These are phyloP conservation scores for Spergularia bocconei DNA, from an alignment of 148 eudicot genomes.

Conservation along the genomic window DNA sequence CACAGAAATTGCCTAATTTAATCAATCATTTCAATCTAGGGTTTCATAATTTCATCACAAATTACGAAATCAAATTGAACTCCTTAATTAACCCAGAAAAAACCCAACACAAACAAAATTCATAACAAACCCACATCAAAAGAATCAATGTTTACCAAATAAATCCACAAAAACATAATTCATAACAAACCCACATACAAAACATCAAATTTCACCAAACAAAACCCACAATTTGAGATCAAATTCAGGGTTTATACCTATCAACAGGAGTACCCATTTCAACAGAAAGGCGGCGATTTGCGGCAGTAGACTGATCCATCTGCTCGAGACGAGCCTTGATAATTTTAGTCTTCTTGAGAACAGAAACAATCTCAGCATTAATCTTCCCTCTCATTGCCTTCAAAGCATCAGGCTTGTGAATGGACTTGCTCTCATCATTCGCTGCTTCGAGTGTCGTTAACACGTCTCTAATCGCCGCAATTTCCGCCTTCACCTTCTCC, in stretches of 20 bases:
- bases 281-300: conserved; percentile 57
- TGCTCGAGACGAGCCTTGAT: conserved; percentile 62
- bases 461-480: conserved; percentile 50
- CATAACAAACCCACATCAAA: too few relatives aligned
- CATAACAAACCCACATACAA: not conserved
- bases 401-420: conserved; percentile 71
- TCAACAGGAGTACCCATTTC: conserved; percentile 69
- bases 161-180: too few relatives aligned
- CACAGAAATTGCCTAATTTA: too few relatives aligned
- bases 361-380: conserved; percentile 63
- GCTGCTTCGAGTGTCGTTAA: conserved; percentile 42
- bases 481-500: conserved; percentile 68
- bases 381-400: conserved; percentile 50
- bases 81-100: too few relatives aligned
- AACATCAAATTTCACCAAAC: not conserved
- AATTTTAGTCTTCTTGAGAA: conserved; percentile 56
- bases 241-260: conserved; percentile 13
- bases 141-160: too few relatives aligned
- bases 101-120: too few relatives aligned
- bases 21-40: too few relatives aligned
- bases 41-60: too few relatives aligned
- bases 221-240: not conserved
- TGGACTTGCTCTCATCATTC: conserved; percentile 59
- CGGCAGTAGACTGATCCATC: conserved; percentile 68
- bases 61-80: too few relatives aligned